These are phyloP conservation scores for Candolleomyces efflorescens DNA, from an alignment of 768 basidiomycete genomes.

Conservation along the genomic window DNA sequence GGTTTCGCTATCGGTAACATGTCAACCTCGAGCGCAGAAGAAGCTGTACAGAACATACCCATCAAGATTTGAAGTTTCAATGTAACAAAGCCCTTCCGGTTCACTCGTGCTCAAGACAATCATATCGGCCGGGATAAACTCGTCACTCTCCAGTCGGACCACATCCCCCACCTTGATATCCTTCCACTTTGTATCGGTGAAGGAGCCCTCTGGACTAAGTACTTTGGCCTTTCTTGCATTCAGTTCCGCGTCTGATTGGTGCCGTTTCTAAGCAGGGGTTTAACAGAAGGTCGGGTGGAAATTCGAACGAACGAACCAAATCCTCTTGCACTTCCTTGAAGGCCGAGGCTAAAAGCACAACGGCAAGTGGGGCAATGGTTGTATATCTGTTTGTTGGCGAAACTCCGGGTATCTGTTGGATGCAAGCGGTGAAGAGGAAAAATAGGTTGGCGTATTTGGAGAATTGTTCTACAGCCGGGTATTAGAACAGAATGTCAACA, in stretches of 20 bases:
- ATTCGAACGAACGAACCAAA: conserved; percentile 40
- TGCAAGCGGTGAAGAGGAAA: conserved; percentile 96
- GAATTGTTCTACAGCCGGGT: conserved; percentile 74
- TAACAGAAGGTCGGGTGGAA: background rate
- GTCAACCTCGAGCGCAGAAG: background rate
- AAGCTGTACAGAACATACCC: conserved; percentile 50
- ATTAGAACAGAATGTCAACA: conserved; percentile 5
- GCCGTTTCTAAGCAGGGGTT: conserved; percentile 69
- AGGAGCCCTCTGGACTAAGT: conserved; percentile 57
- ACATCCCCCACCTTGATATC: conserved; percentile 90
- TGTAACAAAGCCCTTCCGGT: conserved; percentile 95
- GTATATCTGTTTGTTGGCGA: conserved; percentile 96
- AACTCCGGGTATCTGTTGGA: conserved; percentile 97
- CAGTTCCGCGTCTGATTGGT: conserved; percentile 89
- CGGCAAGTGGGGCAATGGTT: conserved; percentile 85
- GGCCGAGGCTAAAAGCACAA: conserved; percentile 89
- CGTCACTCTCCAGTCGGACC: conserved; percentile 84
- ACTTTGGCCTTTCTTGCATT: conserved; percentile 82
- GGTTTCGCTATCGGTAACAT: conserved; percentile 65
- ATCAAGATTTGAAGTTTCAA: conserved; percentile 96
- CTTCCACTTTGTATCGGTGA: conserved; percentile 80
- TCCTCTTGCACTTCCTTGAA: conserved; percentile 97
- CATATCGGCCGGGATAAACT: conserved; percentile 96
- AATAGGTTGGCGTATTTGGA: conserved; percentile 98
- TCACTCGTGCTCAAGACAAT: conserved; percentile 85